Evolutionary conservation across 1,139 yeast species (phyloP).

Genomic region (Dujonia santamariae): DNA sequence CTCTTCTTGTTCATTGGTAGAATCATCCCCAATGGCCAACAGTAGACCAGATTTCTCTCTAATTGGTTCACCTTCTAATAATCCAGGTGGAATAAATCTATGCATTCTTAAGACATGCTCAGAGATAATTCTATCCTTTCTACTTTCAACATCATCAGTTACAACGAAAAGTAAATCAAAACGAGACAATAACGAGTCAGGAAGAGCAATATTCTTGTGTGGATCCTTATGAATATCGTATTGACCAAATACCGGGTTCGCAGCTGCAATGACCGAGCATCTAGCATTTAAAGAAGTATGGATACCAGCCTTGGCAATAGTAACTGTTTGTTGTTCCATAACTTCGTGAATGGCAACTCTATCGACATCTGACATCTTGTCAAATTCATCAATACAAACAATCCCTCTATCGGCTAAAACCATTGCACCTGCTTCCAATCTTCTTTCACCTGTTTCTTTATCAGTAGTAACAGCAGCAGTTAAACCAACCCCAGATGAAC

Average conservation of each 20-base stretch:
- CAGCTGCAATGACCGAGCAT: slow-evolving; percentile 97
- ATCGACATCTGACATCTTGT: slow-evolving; percentile 95
- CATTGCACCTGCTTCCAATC: slow-evolving; percentile 99
- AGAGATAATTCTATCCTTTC: slow-evolving; percentile 80
- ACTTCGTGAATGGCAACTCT: slow-evolving; percentile 99
- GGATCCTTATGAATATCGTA: slow-evolving; percentile 96
- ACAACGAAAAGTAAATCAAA: slow-evolving; percentile 93
- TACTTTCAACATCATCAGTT: slow-evolving; percentile 89
- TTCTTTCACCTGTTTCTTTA: slow-evolving; percentile 94
- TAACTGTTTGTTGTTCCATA: slow-evolving; percentile 99
- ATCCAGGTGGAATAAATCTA: slow-evolving; percentile 83
- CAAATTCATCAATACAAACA: slow-evolving; percentile 98
- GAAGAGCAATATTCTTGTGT: slow-evolving; percentile 92
- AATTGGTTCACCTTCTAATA: slow-evolving; percentile 91
- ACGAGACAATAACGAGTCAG: slow-evolving; percentile 95
- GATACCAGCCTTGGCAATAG: slow-evolving; percentile 97
- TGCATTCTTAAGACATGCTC: slow-evolving; percentile 97
- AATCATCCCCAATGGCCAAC: slow-evolving; percentile 76
- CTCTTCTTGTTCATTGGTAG: slow-evolving; percentile 45
- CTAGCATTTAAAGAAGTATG: slow-evolving; percentile 96
- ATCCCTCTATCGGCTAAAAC: slow-evolving; percentile 96
- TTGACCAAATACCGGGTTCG: slow-evolving; percentile 96
- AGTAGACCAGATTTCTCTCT: slow-evolving; percentile 71
- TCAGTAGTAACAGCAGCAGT: slow-evolving; percentile 98
- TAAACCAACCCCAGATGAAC: slow-evolving; percentile 98